These are phyloP conservation scores for Tulasnella sp. DNA, from an alignment of 768 basidiomycete genomes.

Conservation along the genomic window DNA sequence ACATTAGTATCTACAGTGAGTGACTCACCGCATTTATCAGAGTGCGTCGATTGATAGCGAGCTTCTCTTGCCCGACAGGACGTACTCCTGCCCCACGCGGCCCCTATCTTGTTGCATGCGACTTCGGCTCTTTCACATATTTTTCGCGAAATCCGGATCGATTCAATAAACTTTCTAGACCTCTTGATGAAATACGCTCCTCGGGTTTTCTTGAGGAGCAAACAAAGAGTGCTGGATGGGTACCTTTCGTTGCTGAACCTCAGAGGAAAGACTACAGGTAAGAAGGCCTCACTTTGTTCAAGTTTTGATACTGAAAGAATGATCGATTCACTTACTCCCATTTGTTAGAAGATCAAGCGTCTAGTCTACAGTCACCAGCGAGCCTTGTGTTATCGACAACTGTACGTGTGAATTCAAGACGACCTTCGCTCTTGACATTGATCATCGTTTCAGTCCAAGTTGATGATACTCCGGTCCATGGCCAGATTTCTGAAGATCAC, in stretches of 20 bases:
- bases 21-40: not conserved
- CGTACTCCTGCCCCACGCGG: constrained; percentile 60
- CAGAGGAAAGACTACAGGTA: constrained; percentile 34
- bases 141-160: constrained; percentile 88
- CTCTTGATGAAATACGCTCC: constrained; percentile 65
- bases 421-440: too few species aligned
- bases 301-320: too few species aligned
- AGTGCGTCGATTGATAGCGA: too few species aligned
- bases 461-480: constrained; percentile 63
- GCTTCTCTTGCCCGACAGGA: constrained; percentile 35
- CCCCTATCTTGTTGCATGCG: constrained; percentile 69
- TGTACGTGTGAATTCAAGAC: constrained; percentile 33
- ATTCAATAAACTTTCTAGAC: constrained; percentile 72
- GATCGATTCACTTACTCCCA: too few species aligned
- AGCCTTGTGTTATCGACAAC: constrained; percentile 48
- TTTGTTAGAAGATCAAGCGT: not conserved
- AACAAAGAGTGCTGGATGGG: constrained; percentile 59
- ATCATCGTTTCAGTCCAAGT: constrained; percentile 59
- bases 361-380: constrained; percentile 26
- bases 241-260: constrained; percentile 66
- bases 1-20: constrained; percentile 49
- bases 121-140: constrained; percentile 90
- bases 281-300: not conserved
- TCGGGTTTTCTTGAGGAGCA: constrained; percentile 50
- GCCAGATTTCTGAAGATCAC: constrained; percentile 48